A percentile compares a stretch with the other conserved stretches of the same genome.
Conservation (phyloP, 2,329 filamentous ascomycete species). For the Fusarium sp. region DNA sequence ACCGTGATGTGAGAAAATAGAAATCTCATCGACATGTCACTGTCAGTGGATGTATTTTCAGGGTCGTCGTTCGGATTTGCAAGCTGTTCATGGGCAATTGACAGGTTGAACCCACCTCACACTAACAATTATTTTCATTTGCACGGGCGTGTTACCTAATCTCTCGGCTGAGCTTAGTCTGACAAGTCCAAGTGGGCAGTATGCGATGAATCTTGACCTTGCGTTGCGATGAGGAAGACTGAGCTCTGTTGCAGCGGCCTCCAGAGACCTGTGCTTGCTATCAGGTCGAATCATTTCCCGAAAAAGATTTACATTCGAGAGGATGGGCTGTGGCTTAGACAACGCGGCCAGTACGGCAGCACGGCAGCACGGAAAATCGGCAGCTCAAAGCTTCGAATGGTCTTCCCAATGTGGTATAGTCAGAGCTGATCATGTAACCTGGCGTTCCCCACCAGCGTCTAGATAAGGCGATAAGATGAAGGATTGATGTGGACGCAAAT, state of each 20-base stretch:
- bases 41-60: not conserved
- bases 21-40: not conserved
- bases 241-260: too few species aligned
- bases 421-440: not conserved
- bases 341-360: not conserved
- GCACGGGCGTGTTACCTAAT: too few species aligned
- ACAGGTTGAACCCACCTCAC: not conserved
- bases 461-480: conserved; percentile 22
- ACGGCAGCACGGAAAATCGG: conserved; percentile 3
- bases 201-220: not conserved
- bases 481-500: not conserved
- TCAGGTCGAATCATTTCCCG: conserved; percentile 4
- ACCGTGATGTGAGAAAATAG: not conserved
- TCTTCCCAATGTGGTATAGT: not conserved
- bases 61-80: not conserved
- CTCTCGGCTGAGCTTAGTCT: too few species aligned
- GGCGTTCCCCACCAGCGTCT: not conserved
- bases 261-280: too few species aligned
- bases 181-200: not conserved
- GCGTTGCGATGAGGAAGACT: too few species aligned
- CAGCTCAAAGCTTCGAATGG: conserved; percentile 18
- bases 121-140: not conserved
- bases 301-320: not conserved
- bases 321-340: conserved; percentile 12
- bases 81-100: not conserved